Conservation (phyloP, 441 rosid species). For the Hura crepitans region DNA sequence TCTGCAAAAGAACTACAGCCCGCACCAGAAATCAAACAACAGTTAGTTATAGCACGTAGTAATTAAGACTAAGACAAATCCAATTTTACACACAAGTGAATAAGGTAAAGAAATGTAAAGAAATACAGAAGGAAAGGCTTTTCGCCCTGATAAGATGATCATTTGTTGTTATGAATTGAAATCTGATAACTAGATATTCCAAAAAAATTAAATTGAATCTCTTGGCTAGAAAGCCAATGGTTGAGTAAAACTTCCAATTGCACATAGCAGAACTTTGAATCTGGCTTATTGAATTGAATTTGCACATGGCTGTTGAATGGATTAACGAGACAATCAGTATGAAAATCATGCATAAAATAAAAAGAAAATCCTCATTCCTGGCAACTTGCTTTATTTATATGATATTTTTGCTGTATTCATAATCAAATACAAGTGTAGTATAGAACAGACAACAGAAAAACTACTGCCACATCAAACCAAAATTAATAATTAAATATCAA, state of each 20-base stretch:
- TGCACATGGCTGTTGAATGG: not conserved
- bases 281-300: not conserved
- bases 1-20: constrained; percentile 40
- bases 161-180: not conserved
- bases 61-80: not conserved
- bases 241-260: not conserved
- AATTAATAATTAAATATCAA: not conserved
- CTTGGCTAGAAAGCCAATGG: not conserved
- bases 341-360: not conserved
- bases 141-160: not conserved
- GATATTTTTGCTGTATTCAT: not conserved
- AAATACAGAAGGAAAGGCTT: not conserved
- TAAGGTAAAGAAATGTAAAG: not conserved
- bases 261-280: not conserved
- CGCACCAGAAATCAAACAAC: constrained; percentile 24
- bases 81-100: not conserved
- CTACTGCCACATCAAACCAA: constrained; percentile 7
- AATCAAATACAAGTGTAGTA: not conserved
- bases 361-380: constrained; percentile 1
- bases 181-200: too few species aligned
- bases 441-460: constrained; percentile 8
- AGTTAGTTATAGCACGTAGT: constrained; percentile 4
- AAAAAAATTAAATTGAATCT: not conserved
- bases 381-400: constrained; percentile 11
- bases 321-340: not conserved